These are phyloP conservation scores for Magnolia sinica DNA, from an alignment of 164 flowering plant species.

Conservation along the genomic window DNA sequence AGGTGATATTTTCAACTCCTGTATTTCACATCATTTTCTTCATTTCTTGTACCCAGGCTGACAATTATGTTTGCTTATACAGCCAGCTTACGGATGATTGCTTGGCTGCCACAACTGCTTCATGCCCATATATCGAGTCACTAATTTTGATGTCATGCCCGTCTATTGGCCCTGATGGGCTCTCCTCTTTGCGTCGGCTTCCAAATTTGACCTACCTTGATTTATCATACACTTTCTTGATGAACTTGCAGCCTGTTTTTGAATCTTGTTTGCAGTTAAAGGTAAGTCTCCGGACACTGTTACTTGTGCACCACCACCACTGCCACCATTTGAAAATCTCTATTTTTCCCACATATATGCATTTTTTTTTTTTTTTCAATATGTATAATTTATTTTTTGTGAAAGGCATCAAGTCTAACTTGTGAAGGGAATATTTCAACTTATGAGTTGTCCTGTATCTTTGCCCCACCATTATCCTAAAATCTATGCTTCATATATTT, in stretches of 20 bases:
- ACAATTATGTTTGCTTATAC: slow-evolving; percentile 20
- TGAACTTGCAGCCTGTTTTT: slow-evolving; percentile 74
- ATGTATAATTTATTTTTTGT: background rate
- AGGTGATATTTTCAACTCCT: slow-evolving; percentile 40
- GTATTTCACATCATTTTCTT: background rate
- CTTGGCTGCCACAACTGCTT: slow-evolving; percentile 73
- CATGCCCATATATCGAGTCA: slow-evolving; percentile 74
- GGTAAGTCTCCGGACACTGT: slow-evolving; percentile 35
- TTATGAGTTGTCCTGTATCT: too few species aligned
- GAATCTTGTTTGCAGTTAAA: slow-evolving; percentile 71
- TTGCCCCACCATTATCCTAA: too few species aligned
- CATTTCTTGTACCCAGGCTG: slow-evolving; percentile 8
- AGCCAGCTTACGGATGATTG: slow-evolving; percentile 92
- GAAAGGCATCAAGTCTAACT: background rate
- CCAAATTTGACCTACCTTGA: slow-evolving; percentile 71
- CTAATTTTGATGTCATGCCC: slow-evolving; percentile 93
- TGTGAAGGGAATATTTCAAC: too few species aligned
- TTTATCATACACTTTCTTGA: slow-evolving; percentile 85
- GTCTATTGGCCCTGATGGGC: slow-evolving; percentile 83
- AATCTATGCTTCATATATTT: too few species aligned
- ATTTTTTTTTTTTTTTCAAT: too few species aligned
- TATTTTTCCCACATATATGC: background rate
- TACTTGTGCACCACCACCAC: background rate
- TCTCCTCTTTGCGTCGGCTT: slow-evolving; percentile 60
- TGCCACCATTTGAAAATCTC: background rate